phyloP scores from a whole-genome alignment of 1,284 basidiomycete genomes.

The Heterobasidion parviporum region DNA sequence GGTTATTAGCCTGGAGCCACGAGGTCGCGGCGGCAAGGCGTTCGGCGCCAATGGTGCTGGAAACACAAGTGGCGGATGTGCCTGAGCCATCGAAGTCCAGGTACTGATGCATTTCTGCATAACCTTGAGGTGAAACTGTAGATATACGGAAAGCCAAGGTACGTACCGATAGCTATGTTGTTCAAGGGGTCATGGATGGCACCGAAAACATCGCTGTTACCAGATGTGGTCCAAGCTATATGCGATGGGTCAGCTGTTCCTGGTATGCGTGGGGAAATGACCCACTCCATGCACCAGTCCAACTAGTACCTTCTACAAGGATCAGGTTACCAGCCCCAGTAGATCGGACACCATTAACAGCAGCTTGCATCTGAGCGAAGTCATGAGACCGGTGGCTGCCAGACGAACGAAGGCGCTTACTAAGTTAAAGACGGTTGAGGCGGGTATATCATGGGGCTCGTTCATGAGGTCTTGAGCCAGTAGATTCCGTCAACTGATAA shows the following conservation, averaged over 20 bases:
- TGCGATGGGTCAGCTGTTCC: background rate
- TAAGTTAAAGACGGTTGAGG: conserved; percentile 35
- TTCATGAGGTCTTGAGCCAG: conserved; percentile 39
- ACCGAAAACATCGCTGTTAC: conserved; percentile 45
- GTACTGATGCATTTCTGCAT: conserved; percentile 60
- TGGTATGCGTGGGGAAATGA: background rate
- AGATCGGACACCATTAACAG: conserved; percentile 53
- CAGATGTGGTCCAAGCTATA: conserved; percentile 44
- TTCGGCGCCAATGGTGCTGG: conserved; percentile 48
- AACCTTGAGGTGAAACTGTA: background rate
- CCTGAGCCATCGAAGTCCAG: conserved; percentile 60
- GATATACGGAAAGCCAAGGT: background rate
- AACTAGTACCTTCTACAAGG: conserved; percentile 38
- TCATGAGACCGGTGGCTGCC: background rate
- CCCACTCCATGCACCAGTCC: conserved; percentile 28
- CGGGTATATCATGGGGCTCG: conserved; percentile 50
- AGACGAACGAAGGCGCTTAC: conserved; percentile 19
- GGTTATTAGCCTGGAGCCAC: conserved; percentile 50
- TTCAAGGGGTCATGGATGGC: conserved; percentile 50
- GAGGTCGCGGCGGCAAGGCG: conserved; percentile 46
- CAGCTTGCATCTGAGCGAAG: conserved; percentile 46
- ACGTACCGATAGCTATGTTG: conserved; percentile 48
- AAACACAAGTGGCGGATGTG: conserved; percentile 46
- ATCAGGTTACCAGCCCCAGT: conserved; percentile 42
- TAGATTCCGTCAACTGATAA: background rate